Conservation (phyloP, 768 basidiomycete species). For the Serendipita sp. region DNA sequence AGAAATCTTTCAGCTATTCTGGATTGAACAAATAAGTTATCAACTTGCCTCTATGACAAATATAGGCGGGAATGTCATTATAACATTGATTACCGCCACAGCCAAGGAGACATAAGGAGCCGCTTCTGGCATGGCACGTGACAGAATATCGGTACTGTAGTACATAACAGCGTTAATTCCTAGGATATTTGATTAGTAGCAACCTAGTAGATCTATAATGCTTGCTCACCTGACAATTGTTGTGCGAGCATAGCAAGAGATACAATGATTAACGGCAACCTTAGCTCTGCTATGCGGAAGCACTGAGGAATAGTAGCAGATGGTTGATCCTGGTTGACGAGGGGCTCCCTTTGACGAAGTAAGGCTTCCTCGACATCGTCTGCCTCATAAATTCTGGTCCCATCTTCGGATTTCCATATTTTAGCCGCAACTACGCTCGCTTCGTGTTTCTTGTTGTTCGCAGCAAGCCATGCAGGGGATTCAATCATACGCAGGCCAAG, state of each 20-base stretch:
- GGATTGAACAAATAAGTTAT: not conserved
- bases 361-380: slow-evolving; percentile 5
- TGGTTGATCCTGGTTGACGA: not conserved
- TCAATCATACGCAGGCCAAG: slow-evolving; percentile 41
- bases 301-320: not conserved
- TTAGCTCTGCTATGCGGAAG: slow-evolving; percentile 17
- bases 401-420: slow-evolving; percentile 32
- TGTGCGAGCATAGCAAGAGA: slow-evolving; percentile 60
- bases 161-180: slow-evolving; percentile 41
- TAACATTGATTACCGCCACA: slow-evolving; percentile 68
- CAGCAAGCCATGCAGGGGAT: slow-evolving; percentile 51
- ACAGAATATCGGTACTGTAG: slow-evolving; percentile 79
- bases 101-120: slow-evolving; percentile 73
- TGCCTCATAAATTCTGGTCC: not conserved
- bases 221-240: slow-evolving; percentile 51
- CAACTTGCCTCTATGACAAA: slow-evolving; percentile 63
- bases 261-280: slow-evolving; percentile 46
- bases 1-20: not conserved
- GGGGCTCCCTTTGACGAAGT: slow-evolving; percentile 5
- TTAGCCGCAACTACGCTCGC: slow-evolving; percentile 28
- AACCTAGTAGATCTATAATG: not conserved
- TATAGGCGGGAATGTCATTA: slow-evolving; percentile 57
- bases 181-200: not conserved
- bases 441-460: slow-evolving; percentile 32
- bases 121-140: slow-evolving; percentile 56